These are phyloP conservation scores for Plasmopara viticola DNA, from an alignment of 352 stramenopile species.

Conservation along the genomic window DNA sequence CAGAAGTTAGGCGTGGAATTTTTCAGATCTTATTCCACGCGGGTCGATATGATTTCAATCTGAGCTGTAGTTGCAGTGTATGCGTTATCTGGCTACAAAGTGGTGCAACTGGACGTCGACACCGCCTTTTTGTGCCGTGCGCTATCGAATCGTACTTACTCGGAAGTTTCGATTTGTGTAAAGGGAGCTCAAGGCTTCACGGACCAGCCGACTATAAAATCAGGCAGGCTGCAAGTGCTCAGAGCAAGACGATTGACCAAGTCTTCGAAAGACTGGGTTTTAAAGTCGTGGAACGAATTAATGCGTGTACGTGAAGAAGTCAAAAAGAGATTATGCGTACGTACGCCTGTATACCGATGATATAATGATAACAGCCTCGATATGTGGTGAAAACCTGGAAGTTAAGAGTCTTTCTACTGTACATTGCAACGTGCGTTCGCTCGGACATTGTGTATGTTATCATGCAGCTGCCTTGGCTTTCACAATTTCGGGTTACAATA, in stretches of 20 bases:
- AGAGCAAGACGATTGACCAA: neutral
- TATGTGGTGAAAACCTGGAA: slow-evolving; percentile 1
- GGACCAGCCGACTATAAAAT: neutral
- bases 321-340: slow-evolving; percentile 7
- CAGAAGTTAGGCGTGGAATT: neutral
- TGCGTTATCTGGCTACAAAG: neutral
- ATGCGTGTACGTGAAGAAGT: neutral
- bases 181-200: neutral
- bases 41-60: neutral
- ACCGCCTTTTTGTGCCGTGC: neutral
- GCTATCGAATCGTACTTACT: neutral
- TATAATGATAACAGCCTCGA: slow-evolving; percentile 9
- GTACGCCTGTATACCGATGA: slow-evolving; percentile 1
- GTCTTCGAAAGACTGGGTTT: neutral
- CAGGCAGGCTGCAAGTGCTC: neutral
- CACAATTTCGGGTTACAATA: slow-evolving; percentile 6
- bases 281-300: neutral
- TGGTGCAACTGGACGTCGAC: slow-evolving; percentile 5
- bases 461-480: neutral
- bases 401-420: slow-evolving; percentile 14
- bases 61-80: neutral
- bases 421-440: slow-evolving; percentile 9
- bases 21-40: neutral
- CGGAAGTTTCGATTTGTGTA: neutral
- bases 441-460: neutral